Evolutionary conservation across 2,329 filamentous ascomycete species (phyloP).

Genomic region (Corinectria fuckeliana): DNA sequence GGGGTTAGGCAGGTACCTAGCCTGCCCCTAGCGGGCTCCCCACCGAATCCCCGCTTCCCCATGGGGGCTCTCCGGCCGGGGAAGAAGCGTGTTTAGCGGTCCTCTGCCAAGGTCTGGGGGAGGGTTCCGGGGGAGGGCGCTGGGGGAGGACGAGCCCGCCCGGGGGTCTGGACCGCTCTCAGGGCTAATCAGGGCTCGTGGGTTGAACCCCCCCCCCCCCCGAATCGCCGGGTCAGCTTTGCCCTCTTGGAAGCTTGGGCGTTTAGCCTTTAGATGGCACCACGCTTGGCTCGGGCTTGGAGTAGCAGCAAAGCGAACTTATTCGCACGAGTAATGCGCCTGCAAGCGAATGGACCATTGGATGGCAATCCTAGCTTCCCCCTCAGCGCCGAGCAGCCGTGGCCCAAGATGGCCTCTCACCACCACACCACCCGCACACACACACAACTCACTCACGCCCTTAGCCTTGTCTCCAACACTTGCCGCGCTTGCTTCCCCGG

Average conservation of each 20-base stretch:
- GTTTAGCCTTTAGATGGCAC: not conserved
- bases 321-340: conserved; percentile 15
- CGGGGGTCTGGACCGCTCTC: conserved; percentile 12
- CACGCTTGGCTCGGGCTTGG: not conserved
- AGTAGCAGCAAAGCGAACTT: not conserved
- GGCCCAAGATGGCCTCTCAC: not conserved
- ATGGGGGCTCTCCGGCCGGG: conserved; percentile 14
- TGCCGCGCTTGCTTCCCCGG: not conserved
- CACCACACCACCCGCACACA: not conserved
- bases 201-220: too few species aligned
- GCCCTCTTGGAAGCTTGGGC: not conserved
- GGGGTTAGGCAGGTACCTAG: not conserved
- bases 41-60: conserved; percentile 20
- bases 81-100: not conserved
- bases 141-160: conserved; percentile 13
- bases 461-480: conserved; percentile 1
- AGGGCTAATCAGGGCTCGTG: conserved; percentile 19
- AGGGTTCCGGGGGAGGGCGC: conserved; percentile 9
- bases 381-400: not conserved
- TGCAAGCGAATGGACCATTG: not conserved
- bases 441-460: too few species aligned
- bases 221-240: not conserved
- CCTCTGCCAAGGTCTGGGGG: conserved; percentile 8
- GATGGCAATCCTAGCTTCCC: too few species aligned
- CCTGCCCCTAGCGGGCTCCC: not conserved